Base-by-base conservation (phyloP, 1,284 basidiomycete species). In the Coriolopsis trogii region DNA sequence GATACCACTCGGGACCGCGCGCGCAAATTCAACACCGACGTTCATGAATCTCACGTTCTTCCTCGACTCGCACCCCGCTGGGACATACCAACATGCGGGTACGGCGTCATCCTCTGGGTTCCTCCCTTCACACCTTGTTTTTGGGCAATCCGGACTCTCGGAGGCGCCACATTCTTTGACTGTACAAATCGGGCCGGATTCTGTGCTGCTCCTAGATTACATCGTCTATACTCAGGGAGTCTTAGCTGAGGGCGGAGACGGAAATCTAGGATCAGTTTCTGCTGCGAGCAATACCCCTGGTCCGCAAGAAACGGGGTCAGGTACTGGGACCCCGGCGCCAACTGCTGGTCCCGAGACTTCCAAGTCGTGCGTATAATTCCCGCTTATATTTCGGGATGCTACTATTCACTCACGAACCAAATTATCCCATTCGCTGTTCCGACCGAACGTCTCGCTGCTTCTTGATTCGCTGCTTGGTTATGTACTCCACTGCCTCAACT, bases 201-300 rank as follows among this genome's bases (percentile, higher is more conserved):
- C 78, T 12, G 71, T 73, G 3, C 75, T 82, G 51, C 58, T 80
- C 4, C 74, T 82, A 41, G 78, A 82, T 61, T 77, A 75, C 54
- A 66, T 79, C 41, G 61, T 78, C 8, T 77, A 77, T 56, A 78
- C 77, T 4, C 61, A 66, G 41, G 53, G 25, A 21, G 62, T 20
- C 53, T 62, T 41, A 45, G 41, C 13, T 24, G 46, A 51, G 29
- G 49, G 41, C 42, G 56, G 33, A 28, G 49, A 41, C 29, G 53
- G 29, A 15, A 58, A 51, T 36, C 37, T 52, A 29, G 49, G 56
- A 33, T 25, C 40, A 15, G 42, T 58, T 21, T 55, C 58, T 39
- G 28, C 55, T 20, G 41, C 49, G 16, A 50, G 36, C 23, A 25
- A 23, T 50, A 47, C 63, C 49, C 51, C 57, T 53, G 59, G 48